phyloP scores from a whole-genome alignment of 148 eudicot genomes.

The Rheum nobile region DNA sequence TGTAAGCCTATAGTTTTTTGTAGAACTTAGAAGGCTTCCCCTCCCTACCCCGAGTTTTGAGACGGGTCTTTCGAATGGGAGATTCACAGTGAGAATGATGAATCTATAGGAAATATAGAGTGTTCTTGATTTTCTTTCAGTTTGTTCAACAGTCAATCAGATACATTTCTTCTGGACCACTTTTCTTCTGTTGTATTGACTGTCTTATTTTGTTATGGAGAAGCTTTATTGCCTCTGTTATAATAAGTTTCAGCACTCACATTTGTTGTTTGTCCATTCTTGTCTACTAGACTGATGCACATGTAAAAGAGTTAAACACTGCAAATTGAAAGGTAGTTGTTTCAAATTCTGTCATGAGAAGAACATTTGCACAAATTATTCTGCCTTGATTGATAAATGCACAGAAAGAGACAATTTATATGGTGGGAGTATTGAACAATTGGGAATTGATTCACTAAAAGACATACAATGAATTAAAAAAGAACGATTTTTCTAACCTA shows the following conservation, averaged over 20 bases:
- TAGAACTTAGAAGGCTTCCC: conserved; percentile 2
- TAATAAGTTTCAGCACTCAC: neutral
- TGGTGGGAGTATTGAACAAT: too few relatives aligned
- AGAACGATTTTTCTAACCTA: too few relatives aligned
- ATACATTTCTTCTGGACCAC: neutral
- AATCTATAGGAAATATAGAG: neutral
- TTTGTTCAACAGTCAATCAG: neutral
- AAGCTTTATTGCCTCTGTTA: neutral
- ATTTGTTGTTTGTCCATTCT: neutral
- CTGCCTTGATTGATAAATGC: too few relatives aligned
- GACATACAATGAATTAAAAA: too few relatives aligned
- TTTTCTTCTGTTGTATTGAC: neutral
- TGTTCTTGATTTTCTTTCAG: neutral
- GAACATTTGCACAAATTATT: too few relatives aligned
- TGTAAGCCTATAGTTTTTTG: neutral
- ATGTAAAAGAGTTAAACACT: neutral
- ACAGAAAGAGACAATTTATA: too few relatives aligned
- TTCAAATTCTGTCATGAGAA: too few relatives aligned
- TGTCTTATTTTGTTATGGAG: too few relatives aligned
- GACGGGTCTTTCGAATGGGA: neutral
- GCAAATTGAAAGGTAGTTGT: neutral
- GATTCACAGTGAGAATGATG: neutral
- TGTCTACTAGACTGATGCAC: neutral
- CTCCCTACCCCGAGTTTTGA: neutral
- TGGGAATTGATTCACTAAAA: too few relatives aligned